A percentile compares a stretch with the other conserved stretches of the same genome.
phyloP scores from a whole-genome alignment of 805 yeast species.

The Yarrowia phangngaensis region DNA sequence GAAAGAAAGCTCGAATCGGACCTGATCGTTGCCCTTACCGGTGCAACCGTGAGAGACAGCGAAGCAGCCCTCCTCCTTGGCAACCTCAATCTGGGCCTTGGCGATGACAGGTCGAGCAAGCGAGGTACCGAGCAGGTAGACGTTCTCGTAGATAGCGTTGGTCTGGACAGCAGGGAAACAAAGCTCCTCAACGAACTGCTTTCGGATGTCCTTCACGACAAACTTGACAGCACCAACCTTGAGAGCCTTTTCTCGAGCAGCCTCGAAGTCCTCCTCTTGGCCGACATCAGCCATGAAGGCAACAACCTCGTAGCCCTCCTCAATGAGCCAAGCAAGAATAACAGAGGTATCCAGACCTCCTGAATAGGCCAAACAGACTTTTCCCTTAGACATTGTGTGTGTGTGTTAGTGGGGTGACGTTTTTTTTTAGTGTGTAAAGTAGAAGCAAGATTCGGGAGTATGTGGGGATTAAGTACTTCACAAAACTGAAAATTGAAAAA shows the following conservation, averaged over 20 bases:
- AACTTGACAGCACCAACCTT: constrained; percentile 96
- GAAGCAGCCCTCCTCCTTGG: constrained; percentile 95
- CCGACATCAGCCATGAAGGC: constrained; percentile 99
- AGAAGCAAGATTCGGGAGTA: constrained; percentile 14
- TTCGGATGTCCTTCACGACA: constrained; percentile 89
- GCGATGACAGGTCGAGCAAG: constrained; percentile 99
- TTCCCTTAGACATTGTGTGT: constrained; percentile 82
- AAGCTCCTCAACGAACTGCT: constrained; percentile 89
- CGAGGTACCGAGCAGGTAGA: constrained; percentile 93
- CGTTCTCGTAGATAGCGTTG: constrained; percentile 97
- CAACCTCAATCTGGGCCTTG: constrained; percentile 94
- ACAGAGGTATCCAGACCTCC: constrained; percentile 99
- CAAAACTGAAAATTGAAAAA: no score
- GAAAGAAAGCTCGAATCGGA: constrained; percentile 93
- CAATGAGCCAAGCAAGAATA: constrained; percentile 96
- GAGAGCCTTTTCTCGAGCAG: constrained; percentile 92
- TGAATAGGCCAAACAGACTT: constrained; percentile 98
- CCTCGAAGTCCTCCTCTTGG: constrained; percentile 98
- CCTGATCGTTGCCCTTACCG: constrained; percentile 99
- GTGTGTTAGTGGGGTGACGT: constrained; percentile 4
- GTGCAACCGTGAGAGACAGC: constrained; percentile 99
- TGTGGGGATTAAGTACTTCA: no score
- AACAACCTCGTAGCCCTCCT: constrained; percentile 95
- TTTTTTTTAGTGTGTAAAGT: constrained; percentile 2
- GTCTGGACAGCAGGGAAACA: constrained; percentile 96